Percentiles rank a stretch among this genome's conserved stretches.
phyloP scores from a whole-genome alignment of 352 stramenopile species.

The Globisporangium cederbergense region DNA sequence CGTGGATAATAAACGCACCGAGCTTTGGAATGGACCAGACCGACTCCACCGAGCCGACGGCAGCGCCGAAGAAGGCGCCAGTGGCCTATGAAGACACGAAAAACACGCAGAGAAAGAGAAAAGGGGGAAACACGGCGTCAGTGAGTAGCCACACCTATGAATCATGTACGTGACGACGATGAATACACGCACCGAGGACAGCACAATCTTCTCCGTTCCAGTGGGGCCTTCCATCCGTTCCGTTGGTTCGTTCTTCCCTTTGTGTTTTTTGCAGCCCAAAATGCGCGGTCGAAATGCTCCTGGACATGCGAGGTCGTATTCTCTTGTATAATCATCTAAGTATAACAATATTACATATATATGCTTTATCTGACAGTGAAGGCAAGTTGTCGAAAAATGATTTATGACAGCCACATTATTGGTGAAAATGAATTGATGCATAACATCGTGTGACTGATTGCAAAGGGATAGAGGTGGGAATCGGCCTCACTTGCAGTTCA shows the following conservation, averaged over 20 bases:
- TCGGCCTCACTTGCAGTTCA: background rate
- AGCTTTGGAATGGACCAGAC: conserved; percentile 88
- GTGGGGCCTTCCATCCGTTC: conserved; percentile 52
- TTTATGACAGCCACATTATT: background rate
- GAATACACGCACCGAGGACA: conserved; percentile 48
- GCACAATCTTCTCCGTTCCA: conserved; percentile 79
- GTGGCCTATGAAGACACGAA: conserved; percentile 34
- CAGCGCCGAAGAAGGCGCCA: conserved; percentile 74
- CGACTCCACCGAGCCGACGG: conserved; percentile 74
- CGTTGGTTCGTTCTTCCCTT: conserved; percentile 19
- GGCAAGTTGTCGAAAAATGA: background rate
- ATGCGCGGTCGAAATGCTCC: conserved; percentile 5
- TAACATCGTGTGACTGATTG: background rate
- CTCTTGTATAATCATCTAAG: too few species aligned
- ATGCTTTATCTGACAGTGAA: too few species aligned
- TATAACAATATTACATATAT: too few species aligned
- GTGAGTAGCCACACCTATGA: background rate
- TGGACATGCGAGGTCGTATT: background rate
- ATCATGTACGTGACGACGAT: too few species aligned
- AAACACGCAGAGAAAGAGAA: background rate
- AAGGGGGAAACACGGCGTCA: background rate
- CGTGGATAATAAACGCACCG: conserved; percentile 31
- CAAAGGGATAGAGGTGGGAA: background rate
- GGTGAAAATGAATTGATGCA: background rate
- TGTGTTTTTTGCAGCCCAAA: background rate